phyloP scores from a whole-genome alignment of 2,329 filamentous ascomycete genomes.

The Penicillium sp. region DNA sequence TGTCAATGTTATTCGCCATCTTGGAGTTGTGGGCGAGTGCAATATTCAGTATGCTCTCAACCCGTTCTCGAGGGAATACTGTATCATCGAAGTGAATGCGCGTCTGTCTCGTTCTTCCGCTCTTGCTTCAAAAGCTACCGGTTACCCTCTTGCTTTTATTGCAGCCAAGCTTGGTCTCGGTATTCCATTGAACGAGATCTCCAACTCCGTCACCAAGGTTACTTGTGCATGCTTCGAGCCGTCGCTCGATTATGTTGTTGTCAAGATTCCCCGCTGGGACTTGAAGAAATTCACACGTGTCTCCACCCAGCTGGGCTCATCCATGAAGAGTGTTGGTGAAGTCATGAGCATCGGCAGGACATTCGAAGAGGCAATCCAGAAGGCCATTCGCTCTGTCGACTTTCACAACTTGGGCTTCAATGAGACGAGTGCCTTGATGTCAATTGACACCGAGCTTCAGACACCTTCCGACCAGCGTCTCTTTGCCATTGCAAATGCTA shows the following conservation, averaged over 20 bases:
- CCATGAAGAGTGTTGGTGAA: slow-evolving; percentile 99
- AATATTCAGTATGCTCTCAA: slow-evolving; percentile 99
- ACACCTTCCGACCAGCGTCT: slow-evolving; percentile 96
- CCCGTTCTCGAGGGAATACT: slow-evolving; percentile 92
- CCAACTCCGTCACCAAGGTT: slow-evolving; percentile 90
- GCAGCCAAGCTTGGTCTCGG: slow-evolving; percentile 93
- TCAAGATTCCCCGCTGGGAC: slow-evolving; percentile 99
- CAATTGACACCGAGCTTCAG: slow-evolving; percentile 91
- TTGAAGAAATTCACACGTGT: slow-evolving; percentile 98
- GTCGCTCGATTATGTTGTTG: slow-evolving; percentile 94
- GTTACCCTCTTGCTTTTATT: slow-evolving; percentile 93
- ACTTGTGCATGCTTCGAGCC: slow-evolving; percentile 98
- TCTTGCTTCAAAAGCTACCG: slow-evolving; percentile 92
- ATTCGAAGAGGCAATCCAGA: slow-evolving; percentile 98
- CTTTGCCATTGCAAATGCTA: slow-evolving; percentile 96
- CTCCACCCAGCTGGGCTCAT: slow-evolving; percentile 90
- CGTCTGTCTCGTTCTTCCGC: slow-evolving; percentile 93
- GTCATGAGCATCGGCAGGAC: slow-evolving; percentile 97
- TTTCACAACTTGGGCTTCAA: slow-evolving; percentile 94
- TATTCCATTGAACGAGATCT: slow-evolving; percentile 93
- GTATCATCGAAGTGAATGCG: slow-evolving; percentile 98
- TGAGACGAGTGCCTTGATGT: slow-evolving; percentile 87
- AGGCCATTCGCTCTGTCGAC: slow-evolving; percentile 92
- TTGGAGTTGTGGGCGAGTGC: slow-evolving; percentile 96
- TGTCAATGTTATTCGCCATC: slow-evolving; percentile 92